These are phyloP conservation scores for Arabidopsis arenosa DNA, from an alignment of 345 rosid species.

Conservation along the genomic window DNA sequence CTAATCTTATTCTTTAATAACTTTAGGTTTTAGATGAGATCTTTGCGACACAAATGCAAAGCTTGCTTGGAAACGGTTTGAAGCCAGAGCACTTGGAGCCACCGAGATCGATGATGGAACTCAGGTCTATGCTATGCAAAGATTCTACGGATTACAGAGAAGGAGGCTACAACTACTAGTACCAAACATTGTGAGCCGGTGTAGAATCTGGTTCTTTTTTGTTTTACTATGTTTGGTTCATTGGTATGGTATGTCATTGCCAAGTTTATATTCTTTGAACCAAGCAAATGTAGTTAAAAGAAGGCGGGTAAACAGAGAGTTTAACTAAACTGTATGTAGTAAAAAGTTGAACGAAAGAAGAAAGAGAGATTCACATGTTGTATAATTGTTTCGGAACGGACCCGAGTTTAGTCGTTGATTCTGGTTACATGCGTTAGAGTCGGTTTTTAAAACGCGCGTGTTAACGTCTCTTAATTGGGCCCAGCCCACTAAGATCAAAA, in stretches of 20 bases:
- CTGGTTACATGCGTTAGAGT: not conserved
- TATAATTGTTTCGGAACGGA: not conserved
- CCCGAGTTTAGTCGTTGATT: not conserved
- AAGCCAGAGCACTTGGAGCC: constrained; percentile 81
- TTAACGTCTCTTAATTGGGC: not conserved
- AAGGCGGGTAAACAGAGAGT: not conserved
- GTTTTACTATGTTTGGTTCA: constrained; percentile 24
- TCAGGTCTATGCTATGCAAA: constrained; percentile 83
- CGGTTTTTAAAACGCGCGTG: constrained; percentile 6
- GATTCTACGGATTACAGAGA: constrained; percentile 63
- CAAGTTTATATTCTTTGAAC: not conserved
- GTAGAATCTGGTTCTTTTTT: constrained; percentile 30
- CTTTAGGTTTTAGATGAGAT: constrained; percentile 86
- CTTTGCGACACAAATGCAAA: constrained; percentile 84
- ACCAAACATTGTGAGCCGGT: constrained; percentile 6
- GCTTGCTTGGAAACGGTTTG: constrained; percentile 78
- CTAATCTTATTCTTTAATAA: not conserved
- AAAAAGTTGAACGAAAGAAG: not conserved
- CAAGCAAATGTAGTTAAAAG: constrained; percentile 3
- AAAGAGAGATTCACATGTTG: not conserved
- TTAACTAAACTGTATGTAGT: constrained; percentile 1
- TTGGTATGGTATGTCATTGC: not conserved
- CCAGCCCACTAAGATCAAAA: not conserved
- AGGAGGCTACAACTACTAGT: constrained; percentile 51
- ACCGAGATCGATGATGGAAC: constrained; percentile 85